A percentile compares a stretch with the other conserved stretches of the same genome.
phyloP scores from a whole-genome alignment of 768 basidiomycete genomes.

The Boletellus ananas region DNA sequence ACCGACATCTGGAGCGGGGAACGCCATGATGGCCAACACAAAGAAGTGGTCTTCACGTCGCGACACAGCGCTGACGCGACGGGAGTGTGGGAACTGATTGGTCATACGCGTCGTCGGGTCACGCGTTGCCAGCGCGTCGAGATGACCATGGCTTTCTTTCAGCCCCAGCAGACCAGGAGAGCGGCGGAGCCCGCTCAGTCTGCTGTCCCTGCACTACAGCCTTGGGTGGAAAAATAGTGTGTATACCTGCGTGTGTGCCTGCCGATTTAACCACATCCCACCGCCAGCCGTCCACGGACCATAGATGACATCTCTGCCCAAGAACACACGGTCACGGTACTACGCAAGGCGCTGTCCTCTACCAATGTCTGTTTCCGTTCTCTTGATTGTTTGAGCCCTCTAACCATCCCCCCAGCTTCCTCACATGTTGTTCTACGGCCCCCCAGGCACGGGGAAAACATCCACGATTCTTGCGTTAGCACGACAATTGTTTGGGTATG shows the following conservation, averaged over 20 bases:
- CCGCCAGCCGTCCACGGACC: conserved; percentile 84
- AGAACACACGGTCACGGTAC: conserved; percentile 91
- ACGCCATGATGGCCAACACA: conserved; percentile 20
- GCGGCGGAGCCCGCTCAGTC: conserved; percentile 40
- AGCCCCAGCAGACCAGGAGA: conserved; percentile 39
- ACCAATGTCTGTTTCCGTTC: conserved; percentile 67
- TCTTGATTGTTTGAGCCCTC: background rate
- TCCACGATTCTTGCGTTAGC: conserved; percentile 95
- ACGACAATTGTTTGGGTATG: conserved; percentile 90
- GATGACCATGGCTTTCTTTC: conserved; percentile 65
- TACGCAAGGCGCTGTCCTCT: conserved; percentile 85
- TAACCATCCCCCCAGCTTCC: conserved; percentile 64
- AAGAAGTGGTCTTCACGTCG: conserved; percentile 15
- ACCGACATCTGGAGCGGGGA: conserved; percentile 13
- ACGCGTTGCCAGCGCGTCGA: conserved; percentile 47
- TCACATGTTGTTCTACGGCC: conserved; percentile 99
- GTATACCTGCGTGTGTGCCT: conserved; percentile 19
- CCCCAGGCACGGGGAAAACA: conserved; percentile 98
- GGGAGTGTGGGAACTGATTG: conserved; percentile 31
- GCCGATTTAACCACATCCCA: conserved; percentile 5
- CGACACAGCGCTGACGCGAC: conserved; percentile 19
- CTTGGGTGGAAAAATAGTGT: conserved; percentile 99
- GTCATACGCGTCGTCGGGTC: conserved; percentile 38
- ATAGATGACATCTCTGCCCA: conserved; percentile 98
- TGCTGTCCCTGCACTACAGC: conserved; percentile 62